Conservation (phyloP, 768 basidiomycete genomes). For the Lactifluus echinatus region DNA sequence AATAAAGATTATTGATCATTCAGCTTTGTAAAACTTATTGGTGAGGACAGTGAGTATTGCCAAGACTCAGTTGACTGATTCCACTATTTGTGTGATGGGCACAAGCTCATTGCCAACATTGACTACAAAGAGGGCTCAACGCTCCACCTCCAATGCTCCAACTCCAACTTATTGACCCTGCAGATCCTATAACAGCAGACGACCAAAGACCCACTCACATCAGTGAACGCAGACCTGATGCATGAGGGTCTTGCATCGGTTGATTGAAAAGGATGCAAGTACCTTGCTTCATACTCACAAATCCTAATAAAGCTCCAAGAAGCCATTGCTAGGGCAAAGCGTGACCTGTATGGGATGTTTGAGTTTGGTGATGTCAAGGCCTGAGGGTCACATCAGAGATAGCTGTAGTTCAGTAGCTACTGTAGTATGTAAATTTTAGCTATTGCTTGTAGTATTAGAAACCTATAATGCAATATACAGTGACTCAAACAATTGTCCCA, state of each 20-base stretch:
- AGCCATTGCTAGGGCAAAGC: conserved; percentile 56
- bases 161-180: conserved; percentile 87
- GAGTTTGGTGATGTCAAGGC: too few relatives aligned
- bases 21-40: too few relatives aligned
- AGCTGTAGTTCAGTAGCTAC: too few relatives aligned
- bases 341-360: conserved; percentile 68
- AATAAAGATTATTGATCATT: too few relatives aligned
- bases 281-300: conserved; percentile 60
- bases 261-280: too few relatives aligned
- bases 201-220: conserved; percentile 65
- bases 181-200: conserved; percentile 55
- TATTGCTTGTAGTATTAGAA: too few relatives aligned
- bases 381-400: too few relatives aligned
- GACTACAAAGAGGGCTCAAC: too few relatives aligned
- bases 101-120: conserved; percentile 87
- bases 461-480: too few relatives aligned
- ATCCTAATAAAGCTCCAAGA: conserved; percentile 57
- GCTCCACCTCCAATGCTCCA: conserved; percentile 65
- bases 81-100: conserved; percentile 87
- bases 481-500: too few relatives aligned
- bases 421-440: too few relatives aligned
- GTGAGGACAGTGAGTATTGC: conserved; percentile 78
- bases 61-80: too few relatives aligned
- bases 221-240: conserved; percentile 84
- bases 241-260: conserved; percentile 79